These are phyloP conservation scores for Venturia asperata DNA, from an alignment of 2,329 filamentous ascomycete genomes.

Conservation along the genomic window DNA sequence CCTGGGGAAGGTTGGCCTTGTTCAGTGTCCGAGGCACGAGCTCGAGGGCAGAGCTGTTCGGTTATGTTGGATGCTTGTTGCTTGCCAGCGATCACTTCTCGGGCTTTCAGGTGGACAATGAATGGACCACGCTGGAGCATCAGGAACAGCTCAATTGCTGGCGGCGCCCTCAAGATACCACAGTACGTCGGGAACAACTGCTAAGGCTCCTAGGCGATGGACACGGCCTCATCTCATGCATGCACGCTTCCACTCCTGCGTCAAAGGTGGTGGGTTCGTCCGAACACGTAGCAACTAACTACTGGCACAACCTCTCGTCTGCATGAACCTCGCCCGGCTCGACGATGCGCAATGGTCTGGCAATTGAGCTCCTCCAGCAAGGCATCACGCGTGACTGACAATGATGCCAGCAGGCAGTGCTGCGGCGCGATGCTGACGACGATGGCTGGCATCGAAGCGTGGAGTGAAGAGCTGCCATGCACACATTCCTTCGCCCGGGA, in stretches of 20 bases:
- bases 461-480: neutral
- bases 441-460: constrained; percentile 1
- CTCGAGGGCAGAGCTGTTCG: neutral
- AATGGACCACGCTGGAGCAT: constrained; percentile 1
- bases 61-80: constrained; percentile 11
- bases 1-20: neutral
- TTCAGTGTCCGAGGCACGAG: too few species aligned
- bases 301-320: constrained; percentile 13
- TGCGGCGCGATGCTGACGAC: neutral
- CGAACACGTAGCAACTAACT: constrained; percentile 9
- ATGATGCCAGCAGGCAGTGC: constrained; percentile 6
- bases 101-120: neutral
- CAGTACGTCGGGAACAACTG: neutral
- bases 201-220: neutral
- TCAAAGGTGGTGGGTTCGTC: constrained; percentile 8
- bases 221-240: constrained; percentile 6
- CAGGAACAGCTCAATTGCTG: constrained; percentile 1
- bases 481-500: neutral
- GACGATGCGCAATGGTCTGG: neutral
- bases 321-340: constrained; percentile 11
- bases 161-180: neutral
- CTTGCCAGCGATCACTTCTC: constrained; percentile 10
- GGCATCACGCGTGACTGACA: constrained; percentile 4
- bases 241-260: constrained; percentile 14
- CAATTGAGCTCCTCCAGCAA: neutral